These are phyloP conservation scores for Ophiostoma angusticollis DNA, from an alignment of 2,329 filamentous ascomycete genomes.

Conservation along the genomic window DNA sequence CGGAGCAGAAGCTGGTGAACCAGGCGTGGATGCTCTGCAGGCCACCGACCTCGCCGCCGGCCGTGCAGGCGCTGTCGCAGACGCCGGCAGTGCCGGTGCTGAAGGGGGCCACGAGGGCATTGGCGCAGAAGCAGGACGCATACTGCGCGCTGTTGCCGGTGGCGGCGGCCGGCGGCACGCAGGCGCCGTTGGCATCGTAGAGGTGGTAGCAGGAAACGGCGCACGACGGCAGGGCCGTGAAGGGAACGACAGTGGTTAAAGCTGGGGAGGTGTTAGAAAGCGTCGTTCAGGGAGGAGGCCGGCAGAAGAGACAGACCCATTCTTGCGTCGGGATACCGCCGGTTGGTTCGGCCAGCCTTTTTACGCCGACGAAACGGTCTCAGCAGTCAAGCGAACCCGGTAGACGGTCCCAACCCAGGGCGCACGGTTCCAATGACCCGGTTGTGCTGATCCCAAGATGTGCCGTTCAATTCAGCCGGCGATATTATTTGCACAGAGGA, in stretches of 20 bases:
- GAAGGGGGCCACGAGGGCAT: conserved; percentile 44
- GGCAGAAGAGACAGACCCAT: neutral
- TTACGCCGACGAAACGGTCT: too few species aligned
- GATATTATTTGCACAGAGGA: too few species aligned
- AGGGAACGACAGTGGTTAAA: conserved; percentile 42
- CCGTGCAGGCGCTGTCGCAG: conserved; percentile 48
- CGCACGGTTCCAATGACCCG: too few species aligned
- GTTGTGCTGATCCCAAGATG: too few species aligned
- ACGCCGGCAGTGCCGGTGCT: conserved; percentile 42
- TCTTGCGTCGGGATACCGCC: neutral
- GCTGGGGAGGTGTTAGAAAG: neutral
- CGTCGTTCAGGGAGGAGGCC: neutral
- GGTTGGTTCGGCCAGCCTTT: neutral
- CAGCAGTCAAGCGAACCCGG: too few species aligned
- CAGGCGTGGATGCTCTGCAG: conserved; percentile 51
- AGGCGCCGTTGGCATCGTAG: conserved; percentile 58
- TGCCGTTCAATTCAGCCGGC: too few species aligned
- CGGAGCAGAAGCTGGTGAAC: conserved; percentile 55
- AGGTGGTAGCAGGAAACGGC: conserved; percentile 46
- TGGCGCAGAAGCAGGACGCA: conserved; percentile 61
- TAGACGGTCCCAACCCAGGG: too few species aligned
- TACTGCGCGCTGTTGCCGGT: conserved; percentile 39
- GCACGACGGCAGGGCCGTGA: conserved; percentile 48
- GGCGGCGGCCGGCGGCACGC: conserved; percentile 46
- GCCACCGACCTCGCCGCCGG: conserved; percentile 31